Base-by-base conservation (phyloP, 164 flowering plant genomes). In the Taxillus chinensis region DNA sequence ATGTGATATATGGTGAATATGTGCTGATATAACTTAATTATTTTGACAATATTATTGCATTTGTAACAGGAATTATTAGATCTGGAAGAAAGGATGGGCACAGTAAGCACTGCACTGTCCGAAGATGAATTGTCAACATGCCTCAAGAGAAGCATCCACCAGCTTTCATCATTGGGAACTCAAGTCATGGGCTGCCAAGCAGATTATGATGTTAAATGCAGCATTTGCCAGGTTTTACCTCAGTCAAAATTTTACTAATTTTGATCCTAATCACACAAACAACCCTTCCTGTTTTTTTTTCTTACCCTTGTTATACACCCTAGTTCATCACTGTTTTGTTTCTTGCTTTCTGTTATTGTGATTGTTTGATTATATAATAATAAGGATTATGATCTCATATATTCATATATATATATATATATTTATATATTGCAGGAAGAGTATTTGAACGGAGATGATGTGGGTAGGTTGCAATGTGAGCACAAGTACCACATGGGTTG, bases 61-160 rank as follows among this genome's bases (percentile, higher is more conserved):
- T 6, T 11, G 43, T 60, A 50, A 69, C 80, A 91, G 99, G 97
- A 95, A 68, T 72, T 95, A 69, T 65, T 91, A 57, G 99, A 90
- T 65, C 81, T 95, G 39, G 99, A 85, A 73, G 99, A 95, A 72
- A 77, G 82, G 67, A 95, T 95, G 91, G 99, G 99, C 59, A 79
- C 77, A 11, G 99, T 95, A 49, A 91, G 95, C 77, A 95, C 96
- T 54, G 97, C 95, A 6, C 79, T 95, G 17, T 59, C 96, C 2
- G 92, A 86, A 60, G 96, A 91, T 67, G 82, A 79, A 63, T 39
- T 95, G 54, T 72, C 79, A 5, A 79, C 80, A 45, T 87, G 95
- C 71, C 76, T 91, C 12, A 72, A 60, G 68, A 81, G 64, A 67
- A 77, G 77, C 77, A 72, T 64, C 64, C 86, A 79, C 73, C 61